phyloP scores from a whole-genome alignment of 2,329 filamentous ascomycete species.

The Gremmenia infestans region DNA sequence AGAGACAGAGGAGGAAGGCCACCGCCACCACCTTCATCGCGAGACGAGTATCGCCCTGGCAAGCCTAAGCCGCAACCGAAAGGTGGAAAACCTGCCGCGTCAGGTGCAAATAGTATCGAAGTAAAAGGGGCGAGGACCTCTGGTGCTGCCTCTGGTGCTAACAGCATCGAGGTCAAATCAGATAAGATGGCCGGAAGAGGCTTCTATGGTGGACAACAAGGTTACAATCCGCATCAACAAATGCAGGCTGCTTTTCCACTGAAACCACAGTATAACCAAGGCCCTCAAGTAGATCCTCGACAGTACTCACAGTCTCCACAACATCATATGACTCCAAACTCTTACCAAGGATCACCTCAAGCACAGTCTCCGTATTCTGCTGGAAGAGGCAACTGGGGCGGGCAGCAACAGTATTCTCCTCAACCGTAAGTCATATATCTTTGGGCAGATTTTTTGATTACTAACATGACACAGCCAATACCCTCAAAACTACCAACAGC shows the following conservation, averaged over 20 bases:
- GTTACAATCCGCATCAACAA: constrained; percentile 33
- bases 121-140: constrained; percentile 23
- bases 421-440: constrained; percentile 41
- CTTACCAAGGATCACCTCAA: constrained; percentile 56
- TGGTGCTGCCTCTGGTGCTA: constrained; percentile 31
- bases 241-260: constrained; percentile 34
- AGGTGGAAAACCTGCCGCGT: constrained; percentile 17
- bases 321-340: constrained; percentile 48
- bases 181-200: constrained; percentile 34
- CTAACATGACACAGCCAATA: constrained; percentile 47
- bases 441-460: constrained; percentile 7
- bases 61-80: constrained; percentile 14
- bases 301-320: constrained; percentile 56
- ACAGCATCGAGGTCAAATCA: constrained; percentile 33
- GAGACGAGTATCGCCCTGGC: constrained; percentile 27
- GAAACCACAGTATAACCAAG: constrained; percentile 33
- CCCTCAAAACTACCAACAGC: constrained; percentile 54
- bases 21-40: constrained; percentile 3
- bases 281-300: constrained; percentile 31
- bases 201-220: constrained; percentile 31
- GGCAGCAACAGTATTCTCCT: constrained; percentile 38
- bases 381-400: constrained; percentile 48
- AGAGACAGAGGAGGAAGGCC: constrained; percentile 18
- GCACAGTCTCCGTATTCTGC: constrained; percentile 55
- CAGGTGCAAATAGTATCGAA: constrained; percentile 32